Evolutionary conservation across 441 rosid species (phyloP).

Genomic region (Flueggea neowawraea): DNA sequence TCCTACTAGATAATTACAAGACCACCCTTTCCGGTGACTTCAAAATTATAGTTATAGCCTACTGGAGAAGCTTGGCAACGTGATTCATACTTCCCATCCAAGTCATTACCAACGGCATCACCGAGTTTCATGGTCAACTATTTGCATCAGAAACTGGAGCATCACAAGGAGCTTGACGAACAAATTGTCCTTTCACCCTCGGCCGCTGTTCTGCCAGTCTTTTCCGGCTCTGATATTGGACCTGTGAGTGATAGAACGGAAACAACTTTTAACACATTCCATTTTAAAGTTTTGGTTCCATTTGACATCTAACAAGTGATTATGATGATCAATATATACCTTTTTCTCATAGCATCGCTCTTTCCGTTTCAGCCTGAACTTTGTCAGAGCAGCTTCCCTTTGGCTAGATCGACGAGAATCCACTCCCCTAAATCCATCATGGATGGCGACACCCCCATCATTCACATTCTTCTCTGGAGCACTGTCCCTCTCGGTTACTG

Average conservation of each 20-base stretch:
- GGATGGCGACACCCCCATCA: conserved; percentile 19
- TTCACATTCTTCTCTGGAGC: conserved; percentile 20
- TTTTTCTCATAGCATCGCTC: conserved; percentile 78
- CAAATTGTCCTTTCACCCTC: conserved; percentile 81
- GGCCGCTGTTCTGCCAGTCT: conserved; percentile 83
- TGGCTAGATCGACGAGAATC: conserved; percentile 38
- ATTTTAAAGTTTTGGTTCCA: neutral
- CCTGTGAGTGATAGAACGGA: conserved; percentile 31
- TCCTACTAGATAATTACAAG: too few relatives aligned
- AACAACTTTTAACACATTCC: neutral
- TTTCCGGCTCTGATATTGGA: conserved; percentile 77
- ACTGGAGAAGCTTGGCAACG: too few relatives aligned
- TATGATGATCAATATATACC: conserved; percentile 28
- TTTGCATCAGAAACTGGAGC: conserved; percentile 23
- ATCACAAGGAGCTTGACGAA: conserved; percentile 42
- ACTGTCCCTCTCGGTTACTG: conserved; percentile 13
- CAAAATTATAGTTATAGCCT: too few relatives aligned
- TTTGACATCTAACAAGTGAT: neutral
- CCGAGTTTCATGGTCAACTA: conserved; percentile 12
- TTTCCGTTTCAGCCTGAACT: conserved; percentile 73
- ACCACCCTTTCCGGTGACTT: too few relatives aligned
- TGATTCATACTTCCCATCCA: too few relatives aligned
- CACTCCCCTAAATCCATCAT: conserved; percentile 29
- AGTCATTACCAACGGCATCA: too few relatives aligned
- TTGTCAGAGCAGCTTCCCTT: conserved; percentile 69